These are phyloP conservation scores for Yarrowia deformans DNA, from an alignment of 805 yeast species.

Conservation along the genomic window DNA sequence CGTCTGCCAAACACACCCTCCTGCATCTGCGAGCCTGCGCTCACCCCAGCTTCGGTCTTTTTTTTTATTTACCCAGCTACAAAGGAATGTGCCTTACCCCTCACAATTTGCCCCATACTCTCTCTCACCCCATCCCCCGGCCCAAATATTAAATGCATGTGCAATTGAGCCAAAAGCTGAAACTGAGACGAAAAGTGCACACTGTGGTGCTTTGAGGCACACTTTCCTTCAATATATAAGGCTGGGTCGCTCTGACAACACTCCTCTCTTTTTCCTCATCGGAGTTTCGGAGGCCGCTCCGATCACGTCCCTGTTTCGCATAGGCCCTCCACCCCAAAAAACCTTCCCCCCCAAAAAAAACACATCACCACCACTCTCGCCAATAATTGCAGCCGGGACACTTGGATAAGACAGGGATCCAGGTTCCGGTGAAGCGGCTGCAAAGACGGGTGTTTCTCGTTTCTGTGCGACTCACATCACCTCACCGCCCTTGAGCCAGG, in stretches of 20 bases:
- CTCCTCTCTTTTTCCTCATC: background rate
- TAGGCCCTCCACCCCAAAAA: conserved; percentile 15
- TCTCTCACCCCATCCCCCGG: background rate
- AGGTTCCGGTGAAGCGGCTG: conserved; percentile 32
- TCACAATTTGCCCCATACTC: background rate
- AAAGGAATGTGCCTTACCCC: background rate
- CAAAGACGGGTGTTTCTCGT: conserved; percentile 4
- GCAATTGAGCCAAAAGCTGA: conserved; percentile 1
- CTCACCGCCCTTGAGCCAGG: conserved; percentile 15
- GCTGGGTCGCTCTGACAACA: background rate
- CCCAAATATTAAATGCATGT: conserved; percentile 20
- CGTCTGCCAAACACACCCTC: background rate
- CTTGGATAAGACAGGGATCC: conserved; percentile 20
- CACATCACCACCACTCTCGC: conserved; percentile 14
- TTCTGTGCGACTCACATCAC: background rate
- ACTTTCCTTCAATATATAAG: background rate
- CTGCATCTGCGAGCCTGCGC: background rate
- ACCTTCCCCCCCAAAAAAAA: background rate
- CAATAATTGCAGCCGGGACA: background rate
- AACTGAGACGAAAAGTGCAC: background rate
- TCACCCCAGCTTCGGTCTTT: background rate
- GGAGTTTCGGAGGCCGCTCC: conserved; percentile 35
- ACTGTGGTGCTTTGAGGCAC: conserved; percentile 7
- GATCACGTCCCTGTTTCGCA: conserved; percentile 26
- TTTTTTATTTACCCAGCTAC: too few species aligned